Conservation (phyloP, 345 rosid species). For the Linum tenue region DNA sequence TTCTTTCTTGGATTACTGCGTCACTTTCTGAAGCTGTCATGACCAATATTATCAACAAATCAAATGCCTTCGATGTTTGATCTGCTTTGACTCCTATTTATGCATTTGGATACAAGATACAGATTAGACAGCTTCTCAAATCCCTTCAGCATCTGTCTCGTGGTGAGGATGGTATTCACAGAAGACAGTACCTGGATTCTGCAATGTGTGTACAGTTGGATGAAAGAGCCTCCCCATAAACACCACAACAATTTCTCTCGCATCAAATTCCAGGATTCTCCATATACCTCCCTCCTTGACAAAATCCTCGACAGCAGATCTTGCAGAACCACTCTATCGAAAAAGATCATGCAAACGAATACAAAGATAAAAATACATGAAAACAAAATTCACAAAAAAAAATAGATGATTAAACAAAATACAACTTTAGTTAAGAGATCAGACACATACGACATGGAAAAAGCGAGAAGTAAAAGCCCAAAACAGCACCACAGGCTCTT, state of each 20-base stretch:
- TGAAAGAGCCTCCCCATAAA: slow-evolving; percentile 70
- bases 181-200: slow-evolving; percentile 52
- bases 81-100: too few relatives aligned
- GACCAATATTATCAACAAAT: too few relatives aligned
- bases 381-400: too few relatives aligned
- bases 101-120: too few relatives aligned
- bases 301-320: slow-evolving; percentile 65
- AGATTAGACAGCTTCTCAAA: too few relatives aligned
- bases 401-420: too few relatives aligned
- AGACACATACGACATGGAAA: not conserved
- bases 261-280: slow-evolving; percentile 46
- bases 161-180: not conserved
- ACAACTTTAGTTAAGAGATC: not conserved
- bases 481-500: not conserved
- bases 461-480: not conserved
- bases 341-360: slow-evolving; percentile 16
- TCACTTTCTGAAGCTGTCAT: too few relatives aligned
- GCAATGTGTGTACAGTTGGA: slow-evolving; percentile 53
- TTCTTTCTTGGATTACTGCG: too few relatives aligned
- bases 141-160: too few relatives aligned
- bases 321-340: slow-evolving; percentile 51
- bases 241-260: slow-evolving; percentile 46
- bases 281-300: slow-evolving; percentile 46
- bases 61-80: too few relatives aligned
- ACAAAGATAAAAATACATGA: not conserved